These are phyloP conservation scores for Diphasiastrum complanatum DNA, from an alignment of 83 land plant genomes.

Conservation along the genomic window DNA sequence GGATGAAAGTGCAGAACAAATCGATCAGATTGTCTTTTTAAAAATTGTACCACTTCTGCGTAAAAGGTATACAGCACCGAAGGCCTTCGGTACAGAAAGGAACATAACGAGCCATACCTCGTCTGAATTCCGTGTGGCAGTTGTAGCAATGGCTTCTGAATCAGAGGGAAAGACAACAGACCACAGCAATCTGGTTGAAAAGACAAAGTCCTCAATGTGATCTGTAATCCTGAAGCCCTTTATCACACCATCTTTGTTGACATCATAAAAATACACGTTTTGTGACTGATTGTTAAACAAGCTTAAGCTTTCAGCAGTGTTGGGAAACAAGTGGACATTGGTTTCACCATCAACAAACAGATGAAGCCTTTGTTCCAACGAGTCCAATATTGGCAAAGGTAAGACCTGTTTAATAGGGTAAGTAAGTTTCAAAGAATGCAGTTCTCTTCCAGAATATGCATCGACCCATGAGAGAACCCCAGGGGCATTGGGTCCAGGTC, in stretches of 20 bases:
- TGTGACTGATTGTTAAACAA: neutral
- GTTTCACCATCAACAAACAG: conserved; percentile 7
- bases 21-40: neutral
- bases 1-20: neutral
- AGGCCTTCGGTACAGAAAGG: neutral
- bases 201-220: conserved; percentile 33
- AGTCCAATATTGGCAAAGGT: neutral
- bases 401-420: neutral
- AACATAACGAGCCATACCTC: conserved; percentile 49
- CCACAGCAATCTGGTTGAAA: conserved; percentile 58
- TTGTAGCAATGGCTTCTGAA: conserved; percentile 60
- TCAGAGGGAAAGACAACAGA: conserved; percentile 78
- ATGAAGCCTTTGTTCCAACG: neutral
- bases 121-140: conserved; percentile 57
- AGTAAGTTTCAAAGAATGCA: neutral
- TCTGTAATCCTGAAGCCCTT: neutral
- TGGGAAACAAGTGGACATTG: conserved; percentile 1
- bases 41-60: too few species aligned
- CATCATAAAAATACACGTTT: neutral
- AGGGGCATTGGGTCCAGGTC: neutral
- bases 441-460: conserved; percentile 5
- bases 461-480: conserved; percentile 11
- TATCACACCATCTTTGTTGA: neutral
- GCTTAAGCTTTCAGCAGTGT: neutral
- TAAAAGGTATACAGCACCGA: too few species aligned